Percentiles rank a stretch among this genome's conserved stretches.
Conservation (phyloP, 2,329 filamentous ascomycete species). For the Trichoderma oligosporum region DNA sequence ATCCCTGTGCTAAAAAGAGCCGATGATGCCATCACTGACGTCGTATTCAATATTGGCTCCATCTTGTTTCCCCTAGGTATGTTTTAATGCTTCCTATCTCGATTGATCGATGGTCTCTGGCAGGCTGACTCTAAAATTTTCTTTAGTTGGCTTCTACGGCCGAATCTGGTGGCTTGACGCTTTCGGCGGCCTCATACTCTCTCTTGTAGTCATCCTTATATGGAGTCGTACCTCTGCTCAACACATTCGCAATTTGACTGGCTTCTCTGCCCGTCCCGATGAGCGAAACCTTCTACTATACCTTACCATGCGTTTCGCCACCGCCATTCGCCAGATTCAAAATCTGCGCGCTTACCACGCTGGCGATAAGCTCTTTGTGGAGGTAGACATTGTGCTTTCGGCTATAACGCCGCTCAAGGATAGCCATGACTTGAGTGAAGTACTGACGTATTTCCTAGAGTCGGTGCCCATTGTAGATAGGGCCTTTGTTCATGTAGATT, state of each 20-base stretch:
- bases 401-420: conserved; percentile 71
- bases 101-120: background rate
- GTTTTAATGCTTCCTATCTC: conserved; percentile 23
- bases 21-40: conserved; percentile 62
- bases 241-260: conserved; percentile 77
- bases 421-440: conserved; percentile 74
- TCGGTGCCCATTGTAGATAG: conserved; percentile 75
- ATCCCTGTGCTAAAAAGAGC: conserved; percentile 34
- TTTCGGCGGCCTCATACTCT: conserved; percentile 73
- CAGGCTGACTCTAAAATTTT: background rate
- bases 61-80: conserved; percentile 76
- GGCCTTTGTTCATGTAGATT: conserved; percentile 66
- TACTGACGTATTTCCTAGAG: conserved; percentile 78
- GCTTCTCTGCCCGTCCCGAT: conserved; percentile 73
- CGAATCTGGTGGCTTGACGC: conserved; percentile 81
- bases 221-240: conserved; percentile 71
- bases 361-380: conserved; percentile 78
- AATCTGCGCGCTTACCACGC: conserved; percentile 81
- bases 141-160: conserved; percentile 67
- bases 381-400: conserved; percentile 79
- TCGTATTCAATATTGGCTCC: conserved; percentile 86
- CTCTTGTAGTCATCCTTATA: conserved; percentile 72
- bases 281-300: conserved; percentile 84
- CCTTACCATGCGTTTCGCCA: conserved; percentile 89
- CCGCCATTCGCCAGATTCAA: conserved; percentile 80